Conservation (phyloP, 331 rosid genomes). For the Dryas integrifolia region DNA sequence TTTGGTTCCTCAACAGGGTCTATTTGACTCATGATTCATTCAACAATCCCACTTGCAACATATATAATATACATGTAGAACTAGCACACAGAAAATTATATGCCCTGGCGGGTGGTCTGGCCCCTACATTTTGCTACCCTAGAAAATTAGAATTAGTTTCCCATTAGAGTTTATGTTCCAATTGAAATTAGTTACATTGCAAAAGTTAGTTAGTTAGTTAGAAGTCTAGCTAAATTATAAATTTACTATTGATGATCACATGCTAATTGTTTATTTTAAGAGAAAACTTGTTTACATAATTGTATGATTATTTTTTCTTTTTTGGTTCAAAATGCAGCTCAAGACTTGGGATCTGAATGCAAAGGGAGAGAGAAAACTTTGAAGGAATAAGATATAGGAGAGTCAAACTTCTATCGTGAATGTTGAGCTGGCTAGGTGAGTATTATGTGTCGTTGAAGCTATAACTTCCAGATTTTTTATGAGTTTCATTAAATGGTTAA, state of each 20-base stretch:
- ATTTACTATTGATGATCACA: too few relatives aligned
- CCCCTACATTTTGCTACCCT: not conserved
- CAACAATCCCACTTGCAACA: not conserved
- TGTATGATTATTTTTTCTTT: too few relatives aligned
- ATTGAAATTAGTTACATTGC: not conserved
- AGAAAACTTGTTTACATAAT: too few relatives aligned
- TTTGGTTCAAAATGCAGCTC: too few relatives aligned
- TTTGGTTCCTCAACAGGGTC: not conserved
- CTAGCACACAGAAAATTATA: not conserved
- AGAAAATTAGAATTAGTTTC: not conserved
- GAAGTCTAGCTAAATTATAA: not conserved
- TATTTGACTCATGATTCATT: not conserved
- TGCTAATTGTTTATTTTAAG: too few relatives aligned
- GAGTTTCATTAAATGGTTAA: not conserved
- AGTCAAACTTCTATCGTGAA: not conserved
- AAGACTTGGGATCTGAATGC: too few relatives aligned
- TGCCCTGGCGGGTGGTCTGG: not conserved
- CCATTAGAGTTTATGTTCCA: too few relatives aligned
- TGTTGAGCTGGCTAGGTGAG: too few relatives aligned
- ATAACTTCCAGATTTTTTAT: not conserved
- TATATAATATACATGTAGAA: not conserved
- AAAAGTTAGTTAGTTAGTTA: not conserved
- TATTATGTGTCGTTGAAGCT: too few relatives aligned
- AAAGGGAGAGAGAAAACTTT: too few relatives aligned
- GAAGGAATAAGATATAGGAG: not conserved